Evolutionary conservation across 2,329 filamentous ascomycete species (phyloP).

Genomic region (Drechslera avenae): DNA sequence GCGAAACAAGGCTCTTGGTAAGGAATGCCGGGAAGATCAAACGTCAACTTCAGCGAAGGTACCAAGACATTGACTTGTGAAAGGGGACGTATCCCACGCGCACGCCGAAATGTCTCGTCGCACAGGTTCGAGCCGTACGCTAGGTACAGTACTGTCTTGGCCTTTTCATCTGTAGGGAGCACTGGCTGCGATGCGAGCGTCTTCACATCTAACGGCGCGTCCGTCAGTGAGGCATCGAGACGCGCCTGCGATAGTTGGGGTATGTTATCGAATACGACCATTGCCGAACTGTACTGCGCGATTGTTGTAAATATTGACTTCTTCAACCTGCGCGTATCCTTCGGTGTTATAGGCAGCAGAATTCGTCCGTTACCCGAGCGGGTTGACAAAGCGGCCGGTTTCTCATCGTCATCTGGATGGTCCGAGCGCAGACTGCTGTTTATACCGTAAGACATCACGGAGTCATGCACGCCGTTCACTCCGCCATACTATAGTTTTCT

Average conservation of each 20-base stretch:
- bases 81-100: slow-evolving; percentile 78
- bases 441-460: neutral
- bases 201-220: slow-evolving; percentile 30
- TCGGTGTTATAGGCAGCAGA: neutral
- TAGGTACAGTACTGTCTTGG: slow-evolving; percentile 46
- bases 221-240: slow-evolving; percentile 40
- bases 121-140: slow-evolving; percentile 93
- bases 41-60: slow-evolving; percentile 76
- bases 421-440: slow-evolving; percentile 1
- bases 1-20: slow-evolving; percentile 93
- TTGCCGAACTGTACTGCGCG: neutral
- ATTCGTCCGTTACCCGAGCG: slow-evolving; percentile 2
- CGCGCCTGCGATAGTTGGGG: slow-evolving; percentile 34
- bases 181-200: slow-evolving; percentile 21
- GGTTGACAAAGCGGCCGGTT: neutral
- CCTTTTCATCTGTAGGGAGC: slow-evolving; percentile 31
- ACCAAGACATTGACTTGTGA: slow-evolving; percentile 82
- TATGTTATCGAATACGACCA: slow-evolving; percentile 22
- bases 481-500: too few species aligned
- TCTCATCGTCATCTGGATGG: neutral
- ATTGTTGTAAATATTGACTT: too few species aligned
- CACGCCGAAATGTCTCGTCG: slow-evolving; percentile 77
- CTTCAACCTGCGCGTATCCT: neutral
- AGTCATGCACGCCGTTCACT: neutral
- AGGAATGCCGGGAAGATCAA: slow-evolving; percentile 83